Evolutionary conservation across 306 rosid genomes (phyloP), one percentile per base, ranked within the genome.

Genomic region (Glycine tomentella): DNA sequence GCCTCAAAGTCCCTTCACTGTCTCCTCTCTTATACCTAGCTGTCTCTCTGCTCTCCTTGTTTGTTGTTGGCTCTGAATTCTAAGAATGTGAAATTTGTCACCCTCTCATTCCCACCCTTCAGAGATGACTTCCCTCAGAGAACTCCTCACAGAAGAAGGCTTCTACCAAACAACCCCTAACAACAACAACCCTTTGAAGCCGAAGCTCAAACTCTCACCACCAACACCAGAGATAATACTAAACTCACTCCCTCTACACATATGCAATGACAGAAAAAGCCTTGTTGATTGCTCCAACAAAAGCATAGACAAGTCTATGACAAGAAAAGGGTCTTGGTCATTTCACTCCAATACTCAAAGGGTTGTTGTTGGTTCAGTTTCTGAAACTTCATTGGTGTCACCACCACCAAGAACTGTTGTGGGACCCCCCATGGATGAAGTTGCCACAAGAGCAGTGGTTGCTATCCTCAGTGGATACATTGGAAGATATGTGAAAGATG

Each of bases 71-170:
- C 59, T 84, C 81, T 49, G 71, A 61, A 75, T 75, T 79, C 80
- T 75, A 77, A 71, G 85, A 81, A 84, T 76, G 87, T 82, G 64
- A 79, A 75, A 77, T 50, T 84, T 84, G 55, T 12, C 52, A 36
- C 17, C 48, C 74, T 7, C n/a, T 14, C 31, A 25, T 25, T 25
- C 31, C 31, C 31, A 25, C 31, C 31, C 31, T 25, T 25, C 67
- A 64, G 12, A 59, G 3, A 92, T 88, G 95, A 88, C 91, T 72
- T 94, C 98, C 80, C 84, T 94, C 4, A 78, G 75, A 72, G 84
- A 92, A 34, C 83, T 90, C 36, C 96, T 94, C 50, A 81, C 89
- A n/a, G 81, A 90, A 17, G 97, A 94, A 85, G 87, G 89, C 52
- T 80, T 85, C 42, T 40, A 80, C n/a, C 85, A 77, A 44, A 40